Percentiles rank a stretch among this genome's conserved stretches.
Conservation (phyloP, 2,329 filamentous ascomycete species). For the Fusarium torulosum region DNA sequence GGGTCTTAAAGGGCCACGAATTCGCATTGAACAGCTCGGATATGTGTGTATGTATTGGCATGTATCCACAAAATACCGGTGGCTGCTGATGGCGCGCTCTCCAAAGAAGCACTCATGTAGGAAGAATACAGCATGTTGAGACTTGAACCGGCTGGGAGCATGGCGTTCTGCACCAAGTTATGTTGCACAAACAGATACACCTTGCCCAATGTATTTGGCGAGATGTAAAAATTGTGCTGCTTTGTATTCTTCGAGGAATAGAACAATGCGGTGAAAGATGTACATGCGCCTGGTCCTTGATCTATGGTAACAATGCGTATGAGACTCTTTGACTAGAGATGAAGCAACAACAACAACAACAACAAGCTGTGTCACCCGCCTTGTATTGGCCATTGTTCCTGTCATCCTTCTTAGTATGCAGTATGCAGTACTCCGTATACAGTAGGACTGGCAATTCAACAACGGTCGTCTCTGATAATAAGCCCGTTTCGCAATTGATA, state of each 20-base stretch:
- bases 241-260: slow-evolving; percentile 5
- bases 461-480: neutral
- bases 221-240: neutral
- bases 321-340: slow-evolving; percentile 30
- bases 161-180: slow-evolving; percentile 3
- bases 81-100: slow-evolving; percentile 4
- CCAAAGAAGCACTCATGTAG: neutral
- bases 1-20: slow-evolving; percentile 8
- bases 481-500: slow-evolving; percentile 1
- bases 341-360: slow-evolving; percentile 18
- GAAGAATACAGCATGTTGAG: neutral
- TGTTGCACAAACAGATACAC: no score
- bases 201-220: neutral
- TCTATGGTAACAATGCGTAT: slow-evolving; percentile 28
- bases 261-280: slow-evolving; percentile 31
- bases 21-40: neutral
- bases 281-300: slow-evolving; percentile 32
- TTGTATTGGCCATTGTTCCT: neutral
- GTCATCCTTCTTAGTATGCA: neutral
- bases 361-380: slow-evolving; percentile 11
- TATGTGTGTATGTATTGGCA: neutral
- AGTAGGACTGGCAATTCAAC: neutral
- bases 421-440: no score
- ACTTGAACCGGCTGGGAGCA: slow-evolving; percentile 18
- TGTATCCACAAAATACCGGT: slow-evolving; percentile 3